A percentile compares a stretch with the other conserved stretches of the same genome.
Conservation (phyloP, 2,329 filamentous ascomycete species). For the Penicillium sp. region DNA sequence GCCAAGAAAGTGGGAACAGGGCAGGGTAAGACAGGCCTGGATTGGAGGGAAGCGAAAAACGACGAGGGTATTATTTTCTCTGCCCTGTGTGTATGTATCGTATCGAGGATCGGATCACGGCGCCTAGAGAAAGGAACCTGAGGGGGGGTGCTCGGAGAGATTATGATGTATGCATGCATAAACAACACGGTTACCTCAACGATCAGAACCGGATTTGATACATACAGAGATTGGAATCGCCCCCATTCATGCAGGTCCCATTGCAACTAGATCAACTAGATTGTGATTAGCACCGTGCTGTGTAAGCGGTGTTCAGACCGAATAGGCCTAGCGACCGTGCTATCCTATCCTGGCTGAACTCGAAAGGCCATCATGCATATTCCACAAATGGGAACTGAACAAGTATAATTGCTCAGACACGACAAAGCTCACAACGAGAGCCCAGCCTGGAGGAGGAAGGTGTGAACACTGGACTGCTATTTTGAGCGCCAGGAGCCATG, state of each 20-base stretch:
- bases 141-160: not conserved
- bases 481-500: constrained; percentile 1
- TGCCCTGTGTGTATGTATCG: not conserved
- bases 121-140: not conserved
- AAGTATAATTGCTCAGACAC: not conserved
- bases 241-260: not conserved
- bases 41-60: not conserved
- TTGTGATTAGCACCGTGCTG: not conserved
- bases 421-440: not conserved
- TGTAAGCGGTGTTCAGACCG: not conserved
- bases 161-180: constrained; percentile 10
- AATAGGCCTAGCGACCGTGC: not conserved
- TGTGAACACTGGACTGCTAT: not conserved
- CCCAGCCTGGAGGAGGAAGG: not conserved
- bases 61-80: not conserved
- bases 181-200: not conserved
- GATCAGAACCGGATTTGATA: not conserved
- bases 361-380: not conserved
- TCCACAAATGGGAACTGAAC: not conserved
- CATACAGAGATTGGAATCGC: not conserved
- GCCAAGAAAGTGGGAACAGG: not conserved
- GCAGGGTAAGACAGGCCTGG: not conserved
- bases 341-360: not conserved
- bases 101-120: not conserved
- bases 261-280: not conserved